These are phyloP conservation scores for Discostella stelligera DNA, from an alignment of 352 stramenopile species.

Conservation along the genomic window DNA sequence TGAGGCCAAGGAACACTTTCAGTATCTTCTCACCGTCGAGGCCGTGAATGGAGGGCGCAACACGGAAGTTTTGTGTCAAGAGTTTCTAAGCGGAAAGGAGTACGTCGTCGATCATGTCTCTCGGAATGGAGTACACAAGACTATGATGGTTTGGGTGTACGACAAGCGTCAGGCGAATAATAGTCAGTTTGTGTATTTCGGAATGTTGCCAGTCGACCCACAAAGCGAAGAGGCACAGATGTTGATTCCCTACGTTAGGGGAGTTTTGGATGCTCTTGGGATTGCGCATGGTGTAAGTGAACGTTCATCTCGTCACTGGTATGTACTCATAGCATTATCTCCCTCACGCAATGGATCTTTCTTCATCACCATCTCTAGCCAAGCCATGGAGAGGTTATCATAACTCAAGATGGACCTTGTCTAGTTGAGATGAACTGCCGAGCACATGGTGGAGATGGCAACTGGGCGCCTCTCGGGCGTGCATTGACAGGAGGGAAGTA, in stretches of 20 bases:
- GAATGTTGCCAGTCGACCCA: slow-evolving; percentile 62
- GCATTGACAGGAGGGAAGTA: slow-evolving; percentile 82
- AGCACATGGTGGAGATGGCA: slow-evolving; percentile 93
- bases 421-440: slow-evolving; percentile 94
- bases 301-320: background rate
- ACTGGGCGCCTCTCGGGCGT: slow-evolving; percentile 89
- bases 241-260: slow-evolving; percentile 73
- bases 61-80: slow-evolving; percentile 88
- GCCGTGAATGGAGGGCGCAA: slow-evolving; percentile 65
- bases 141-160: slow-evolving; percentile 91
- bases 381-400: slow-evolving; percentile 73
- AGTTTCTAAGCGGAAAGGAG: slow-evolving; percentile 91
- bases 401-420: slow-evolving; percentile 84
- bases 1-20: slow-evolving; percentile 85
- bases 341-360: background rate
- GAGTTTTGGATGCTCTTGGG: slow-evolving; percentile 74
- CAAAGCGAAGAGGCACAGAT: slow-evolving; percentile 64
- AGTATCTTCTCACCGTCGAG: slow-evolving; percentile 61
- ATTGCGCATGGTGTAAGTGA: slow-evolving; percentile 68
- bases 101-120: slow-evolving; percentile 92
- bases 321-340: background rate
- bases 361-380: slow-evolving; percentile 1
- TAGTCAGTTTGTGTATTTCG: slow-evolving; percentile 81
- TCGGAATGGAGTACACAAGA: slow-evolving; percentile 89
- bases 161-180: slow-evolving; percentile 91